Percentiles rank a stretch among this genome's conserved stretches.
phyloP scores from a whole-genome alignment of 2,329 filamentous ascomycete species.

The Aureobasidium zeae region DNA sequence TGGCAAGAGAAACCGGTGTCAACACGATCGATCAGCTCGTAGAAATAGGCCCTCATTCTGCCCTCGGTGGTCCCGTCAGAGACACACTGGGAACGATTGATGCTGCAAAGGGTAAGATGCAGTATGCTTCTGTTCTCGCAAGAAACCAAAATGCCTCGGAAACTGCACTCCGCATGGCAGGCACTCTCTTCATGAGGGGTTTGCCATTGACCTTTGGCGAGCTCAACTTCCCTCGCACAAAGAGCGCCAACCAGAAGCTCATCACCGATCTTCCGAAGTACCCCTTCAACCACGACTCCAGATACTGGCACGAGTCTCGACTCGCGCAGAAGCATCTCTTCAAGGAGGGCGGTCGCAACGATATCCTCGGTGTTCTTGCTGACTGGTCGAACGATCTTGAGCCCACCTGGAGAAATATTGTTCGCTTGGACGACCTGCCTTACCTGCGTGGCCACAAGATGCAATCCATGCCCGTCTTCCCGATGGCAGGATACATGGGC shows the following conservation, averaged over 20 bases:
- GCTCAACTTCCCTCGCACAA: constrained; percentile 9
- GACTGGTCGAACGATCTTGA: constrained; percentile 13
- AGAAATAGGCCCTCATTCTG: constrained; percentile 39
- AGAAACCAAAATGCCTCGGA: constrained; percentile 6
- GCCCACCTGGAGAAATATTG: constrained; percentile 23
- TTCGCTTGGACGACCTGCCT: constrained; percentile 23
- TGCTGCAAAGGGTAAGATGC: constrained; percentile 7
- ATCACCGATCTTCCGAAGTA: constrained; percentile 18
- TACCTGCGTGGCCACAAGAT: constrained; percentile 30
- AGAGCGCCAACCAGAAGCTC: constrained; percentile 4
- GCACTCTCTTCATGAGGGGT: constrained; percentile 2
- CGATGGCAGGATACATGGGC: constrained; percentile 22
- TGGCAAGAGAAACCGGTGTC: constrained; percentile 1
- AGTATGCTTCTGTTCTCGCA: constrained; percentile 9
- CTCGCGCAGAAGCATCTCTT: constrained; percentile 9
- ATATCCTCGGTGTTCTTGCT: constrained; percentile 8
- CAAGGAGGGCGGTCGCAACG: constrained; percentile 6
- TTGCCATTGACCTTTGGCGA: not conserved
- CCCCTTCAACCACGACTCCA: constrained; percentile 17
- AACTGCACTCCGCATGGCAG: constrained; percentile 4
- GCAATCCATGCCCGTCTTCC: constrained; percentile 26
- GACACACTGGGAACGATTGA: constrained; percentile 23
- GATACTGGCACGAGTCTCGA: constrained; percentile 18
- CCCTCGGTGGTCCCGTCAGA: constrained; percentile 32
- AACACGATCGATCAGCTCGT: constrained; percentile 25